These are phyloP conservation scores for Leucaena leucocephala DNA, from an alignment of 306 rosid species.

Conservation along the genomic window DNA sequence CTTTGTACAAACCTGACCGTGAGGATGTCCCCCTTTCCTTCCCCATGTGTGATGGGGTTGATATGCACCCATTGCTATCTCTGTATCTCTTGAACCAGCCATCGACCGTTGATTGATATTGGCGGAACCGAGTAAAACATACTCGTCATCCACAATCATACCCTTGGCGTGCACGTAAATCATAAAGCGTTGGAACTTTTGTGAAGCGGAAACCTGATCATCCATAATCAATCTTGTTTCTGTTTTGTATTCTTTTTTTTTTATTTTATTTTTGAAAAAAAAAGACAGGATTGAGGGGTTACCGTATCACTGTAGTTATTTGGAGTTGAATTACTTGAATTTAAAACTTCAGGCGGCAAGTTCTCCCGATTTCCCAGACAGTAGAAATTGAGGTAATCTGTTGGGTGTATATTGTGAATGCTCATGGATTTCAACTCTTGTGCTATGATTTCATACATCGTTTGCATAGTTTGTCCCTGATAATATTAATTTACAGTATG, in stretches of 20 bases:
- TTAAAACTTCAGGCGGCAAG: conserved; percentile 32
- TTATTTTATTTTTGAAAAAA: background rate
- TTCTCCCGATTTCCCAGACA: conserved; percentile 88
- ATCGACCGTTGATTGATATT: conserved; percentile 69
- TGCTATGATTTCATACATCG: conserved; percentile 80
- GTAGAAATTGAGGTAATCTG: conserved; percentile 80
- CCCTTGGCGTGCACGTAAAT: conserved; percentile 69
- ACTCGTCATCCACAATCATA: conserved; percentile 70
- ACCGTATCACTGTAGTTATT: conserved; percentile 56
- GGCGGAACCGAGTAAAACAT: conserved; percentile 65
- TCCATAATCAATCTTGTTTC: background rate
- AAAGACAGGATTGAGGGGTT: conserved; percentile 33
- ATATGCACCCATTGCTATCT: conserved; percentile 77
- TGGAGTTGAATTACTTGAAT: conserved; percentile 36
- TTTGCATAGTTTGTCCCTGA: conserved; percentile 90
- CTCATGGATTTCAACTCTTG: conserved; percentile 60
- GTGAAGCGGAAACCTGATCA: conserved; percentile 35
- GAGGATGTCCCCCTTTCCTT: conserved; percentile 27
- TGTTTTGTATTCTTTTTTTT: background rate
- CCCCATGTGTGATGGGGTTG: conserved; percentile 63
- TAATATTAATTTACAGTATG: conserved; percentile 32
- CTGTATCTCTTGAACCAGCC: conserved; percentile 72
- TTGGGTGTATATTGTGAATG: conserved; percentile 57
- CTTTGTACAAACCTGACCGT: conserved; percentile 52
- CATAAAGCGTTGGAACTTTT: conserved; percentile 60